Evolutionary conservation across 495 filamentous ascomycete species (phyloP), one percentile per base, ranked within the genome.

Genomic region (Aeminium ludgeri): DNA sequence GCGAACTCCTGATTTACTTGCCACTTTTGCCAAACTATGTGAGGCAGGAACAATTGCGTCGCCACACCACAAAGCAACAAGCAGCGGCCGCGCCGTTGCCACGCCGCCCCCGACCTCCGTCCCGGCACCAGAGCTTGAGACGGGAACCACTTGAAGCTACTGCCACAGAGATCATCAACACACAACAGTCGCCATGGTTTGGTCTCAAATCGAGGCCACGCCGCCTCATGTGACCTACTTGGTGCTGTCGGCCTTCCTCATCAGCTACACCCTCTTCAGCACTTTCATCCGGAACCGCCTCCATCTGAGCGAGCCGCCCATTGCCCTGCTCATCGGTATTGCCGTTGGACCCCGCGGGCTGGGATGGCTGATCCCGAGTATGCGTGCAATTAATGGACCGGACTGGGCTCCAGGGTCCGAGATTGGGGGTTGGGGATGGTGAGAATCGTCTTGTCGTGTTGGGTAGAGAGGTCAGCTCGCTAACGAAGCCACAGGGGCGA

Each of bases 301-400:
- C 3, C 65, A 70, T 52, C 62, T 71, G 15, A 65, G 63, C 16
- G 67, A 71, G 50, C 67, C 66, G 0, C 67, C 65, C 1, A 53
- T 71, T 3, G 67, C 66, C 10, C 57, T 62, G 7, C 40, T 69
- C 28, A 51, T 64, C 33, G 65, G 66, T 17, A 68, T 69, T 40
- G 28, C 62, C 20, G 53, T 65, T 28, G 67, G 67, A 0, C 65
- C 66, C 0, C 30, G 44, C 1, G 57, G 44, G 6, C 30, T 63
- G 1, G 50, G 54, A 30, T 41, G 61, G 37, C 41, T 69, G 15
- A 55, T 41, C 6, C 65, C 65, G 4, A 41, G 39, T 10, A 2
- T 37, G 10, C 30, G 42, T 25, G 47, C 36, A 25, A 34, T 50
- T 12, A 36, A 27, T 20, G 35, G 46, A 4, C 20, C 20, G 5